phyloP scores from a whole-genome alignment of 2,329 filamentous ascomycete species.

The Pestalotiopsis sp. region DNA sequence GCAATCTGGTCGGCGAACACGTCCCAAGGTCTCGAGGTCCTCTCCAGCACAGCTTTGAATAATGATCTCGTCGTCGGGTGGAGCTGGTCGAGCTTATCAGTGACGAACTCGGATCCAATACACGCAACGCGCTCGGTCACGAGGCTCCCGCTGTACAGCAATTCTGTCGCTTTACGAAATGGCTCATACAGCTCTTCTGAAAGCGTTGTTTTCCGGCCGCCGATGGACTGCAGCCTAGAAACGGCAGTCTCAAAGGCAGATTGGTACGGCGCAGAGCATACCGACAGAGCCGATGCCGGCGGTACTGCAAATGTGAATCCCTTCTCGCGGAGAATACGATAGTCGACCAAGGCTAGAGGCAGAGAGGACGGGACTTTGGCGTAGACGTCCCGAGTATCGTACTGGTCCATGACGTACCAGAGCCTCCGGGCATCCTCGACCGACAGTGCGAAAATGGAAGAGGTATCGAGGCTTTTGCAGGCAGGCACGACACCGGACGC shows the following conservation, averaged over 20 bases:
- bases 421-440: conserved; percentile 48
- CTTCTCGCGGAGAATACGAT: neutral
- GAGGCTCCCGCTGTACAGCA: conserved; percentile 55
- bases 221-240: conserved; percentile 16
- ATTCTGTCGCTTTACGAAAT: conserved; percentile 39
- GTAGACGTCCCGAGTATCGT: neutral
- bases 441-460: conserved; percentile 49
- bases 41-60: conserved; percentile 38
- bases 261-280: neutral
- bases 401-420: conserved; percentile 45
- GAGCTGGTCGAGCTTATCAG: conserved; percentile 37
- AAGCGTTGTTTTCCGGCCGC: conserved; percentile 34
- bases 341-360: neutral
- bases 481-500: conserved; percentile 51
- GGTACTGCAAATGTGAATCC: neutral
- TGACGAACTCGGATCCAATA: conserved; percentile 37
- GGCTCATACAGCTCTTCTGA: conserved; percentile 35
- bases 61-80: conserved; percentile 44
- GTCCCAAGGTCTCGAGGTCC: conserved; percentile 40
- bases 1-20: conserved; percentile 40
- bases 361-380: neutral
- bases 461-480: conserved; percentile 54
- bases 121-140: conserved; percentile 52
- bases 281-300: neutral
- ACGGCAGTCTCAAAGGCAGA: neutral